Evolutionary conservation across 2,329 filamentous ascomycete genomes (phyloP).

Genomic region (Chaetomium globosum): DNA sequence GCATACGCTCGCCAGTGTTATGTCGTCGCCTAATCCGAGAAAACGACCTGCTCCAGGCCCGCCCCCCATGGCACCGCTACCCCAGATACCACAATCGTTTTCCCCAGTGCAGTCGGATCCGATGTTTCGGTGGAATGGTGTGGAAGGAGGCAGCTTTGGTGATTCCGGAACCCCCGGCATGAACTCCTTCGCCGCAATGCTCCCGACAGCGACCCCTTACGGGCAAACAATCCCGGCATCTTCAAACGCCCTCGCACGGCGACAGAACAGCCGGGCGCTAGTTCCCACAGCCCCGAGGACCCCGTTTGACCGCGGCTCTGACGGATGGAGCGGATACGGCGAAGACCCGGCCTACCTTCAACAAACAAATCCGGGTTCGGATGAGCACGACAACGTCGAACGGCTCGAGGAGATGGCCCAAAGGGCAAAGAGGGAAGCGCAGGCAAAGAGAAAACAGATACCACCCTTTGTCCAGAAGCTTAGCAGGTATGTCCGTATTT

Average conservation of each 20-base stretch:
- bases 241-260: conserved; percentile 56
- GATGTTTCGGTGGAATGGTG: conserved; percentile 51
- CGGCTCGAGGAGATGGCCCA: conserved; percentile 77
- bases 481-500: conserved; percentile 68
- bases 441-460: conserved; percentile 90
- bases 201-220: conserved; percentile 38
- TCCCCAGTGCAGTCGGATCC: conserved; percentile 53
- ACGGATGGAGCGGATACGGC: conserved; percentile 47
- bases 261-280: conserved; percentile 55
- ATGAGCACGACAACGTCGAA: conserved; percentile 72
- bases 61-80: conserved; percentile 61
- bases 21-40: conserved; percentile 58
- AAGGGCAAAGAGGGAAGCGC: conserved; percentile 82
- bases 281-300: conserved; percentile 48
- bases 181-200: conserved; percentile 47
- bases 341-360: conserved; percentile 48
- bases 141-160: conserved; percentile 45
- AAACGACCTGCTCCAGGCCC: conserved; percentile 76
- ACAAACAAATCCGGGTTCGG: conserved; percentile 43
- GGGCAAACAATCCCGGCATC: conserved; percentile 37
- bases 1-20: conserved; percentile 39
- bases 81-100: conserved; percentile 54
- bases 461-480: conserved; percentile 97
- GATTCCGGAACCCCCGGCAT: conserved; percentile 42
- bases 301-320: conserved; percentile 37